phyloP scores from a whole-genome alignment of 2,329 filamentous ascomycete genomes.

The Raffaelea deltoideospora region DNA sequence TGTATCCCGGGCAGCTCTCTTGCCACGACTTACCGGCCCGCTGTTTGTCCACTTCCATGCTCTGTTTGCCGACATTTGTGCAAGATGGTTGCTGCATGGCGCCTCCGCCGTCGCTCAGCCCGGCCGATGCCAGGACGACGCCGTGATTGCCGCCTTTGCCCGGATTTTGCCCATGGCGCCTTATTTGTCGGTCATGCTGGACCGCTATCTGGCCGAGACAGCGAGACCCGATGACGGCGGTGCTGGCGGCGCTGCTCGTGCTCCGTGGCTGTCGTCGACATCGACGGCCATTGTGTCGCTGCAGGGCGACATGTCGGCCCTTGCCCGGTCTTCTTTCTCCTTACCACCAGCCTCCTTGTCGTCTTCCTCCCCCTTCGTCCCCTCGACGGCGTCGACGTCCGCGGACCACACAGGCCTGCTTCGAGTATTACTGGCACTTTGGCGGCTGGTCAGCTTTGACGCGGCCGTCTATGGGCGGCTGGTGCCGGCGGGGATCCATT shows the following conservation, averaged over 20 bases:
- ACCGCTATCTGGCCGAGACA: conserved; percentile 23
- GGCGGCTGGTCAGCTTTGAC: conserved; percentile 69
- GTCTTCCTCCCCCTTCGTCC: conserved; percentile 6
- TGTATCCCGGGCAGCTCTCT: conserved; percentile 54
- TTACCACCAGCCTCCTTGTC: not conserved
- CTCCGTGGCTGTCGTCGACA: too few species aligned
- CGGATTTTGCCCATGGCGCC: conserved; percentile 70
- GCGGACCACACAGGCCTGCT: conserved; percentile 17
- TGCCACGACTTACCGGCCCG: conserved; percentile 52
- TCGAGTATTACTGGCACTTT: conserved; percentile 48
- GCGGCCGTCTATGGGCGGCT: conserved; percentile 48
- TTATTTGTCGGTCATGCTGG: conserved; percentile 59
- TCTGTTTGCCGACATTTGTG: conserved; percentile 68
- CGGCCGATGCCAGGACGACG: conserved; percentile 24
- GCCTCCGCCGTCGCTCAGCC: conserved; percentile 19
- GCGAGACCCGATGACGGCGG: conserved; percentile 1
- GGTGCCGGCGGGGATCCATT: conserved; percentile 49
- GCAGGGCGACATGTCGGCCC: not conserved
- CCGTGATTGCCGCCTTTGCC: conserved; percentile 57
- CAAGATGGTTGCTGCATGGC: conserved; percentile 52
- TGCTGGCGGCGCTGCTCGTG: too few species aligned
- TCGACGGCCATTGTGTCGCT: not conserved
- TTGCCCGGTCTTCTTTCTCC: not conserved
- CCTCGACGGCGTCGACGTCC: conserved; percentile 8
- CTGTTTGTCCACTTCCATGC: conserved; percentile 62